Evolutionary conservation across 1,284 basidiomycete genomes (phyloP).

Genomic region (Violaceomyces palustris): DNA sequence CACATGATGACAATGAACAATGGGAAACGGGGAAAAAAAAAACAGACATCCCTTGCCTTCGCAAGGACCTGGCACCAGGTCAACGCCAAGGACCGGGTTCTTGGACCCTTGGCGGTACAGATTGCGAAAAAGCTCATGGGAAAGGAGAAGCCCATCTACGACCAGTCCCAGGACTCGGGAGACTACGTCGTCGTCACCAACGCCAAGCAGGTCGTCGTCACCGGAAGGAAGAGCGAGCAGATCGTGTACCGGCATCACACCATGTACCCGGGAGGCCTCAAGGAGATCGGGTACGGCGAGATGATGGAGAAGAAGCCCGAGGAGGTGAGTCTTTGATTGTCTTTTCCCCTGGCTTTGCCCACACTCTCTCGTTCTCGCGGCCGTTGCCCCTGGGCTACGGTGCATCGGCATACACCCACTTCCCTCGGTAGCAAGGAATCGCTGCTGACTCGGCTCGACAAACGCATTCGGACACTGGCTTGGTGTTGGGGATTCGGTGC

Average conservation of each 20-base stretch:
- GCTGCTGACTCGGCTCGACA: too few relatives aligned
- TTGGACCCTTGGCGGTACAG: conserved; percentile 86
- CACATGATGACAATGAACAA: not conserved
- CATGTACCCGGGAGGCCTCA: conserved; percentile 88
- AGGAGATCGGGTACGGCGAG: conserved; percentile 54
- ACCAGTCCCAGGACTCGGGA: conserved; percentile 62
- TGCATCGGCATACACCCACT: too few relatives aligned
- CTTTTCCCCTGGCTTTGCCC: too few relatives aligned
- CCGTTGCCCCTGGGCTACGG: too few relatives aligned
- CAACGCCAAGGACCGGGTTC: conserved; percentile 78
- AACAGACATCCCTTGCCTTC: conserved; percentile 87
- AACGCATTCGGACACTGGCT: too few relatives aligned
- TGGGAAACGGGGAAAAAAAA: too few relatives aligned
- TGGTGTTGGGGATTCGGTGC: too few relatives aligned
- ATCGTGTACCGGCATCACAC: conserved; percentile 83
- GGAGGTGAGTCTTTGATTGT: conserved; percentile 74
- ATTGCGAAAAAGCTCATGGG: conserved; percentile 96
- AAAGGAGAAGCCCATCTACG: conserved; percentile 97
- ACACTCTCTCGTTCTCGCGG: too few relatives aligned
- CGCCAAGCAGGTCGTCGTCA: conserved; percentile 75
- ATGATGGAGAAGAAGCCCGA: conserved; percentile 69
- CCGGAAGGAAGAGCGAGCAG: conserved; percentile 83
- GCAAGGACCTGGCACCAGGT: conserved; percentile 93
- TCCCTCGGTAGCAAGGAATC: too few relatives aligned
- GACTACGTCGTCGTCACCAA: conserved; percentile 98